phyloP scores from a whole-genome alignment of 192 early-diverging fungal genomes.

The Coemansia sp. region DNA sequence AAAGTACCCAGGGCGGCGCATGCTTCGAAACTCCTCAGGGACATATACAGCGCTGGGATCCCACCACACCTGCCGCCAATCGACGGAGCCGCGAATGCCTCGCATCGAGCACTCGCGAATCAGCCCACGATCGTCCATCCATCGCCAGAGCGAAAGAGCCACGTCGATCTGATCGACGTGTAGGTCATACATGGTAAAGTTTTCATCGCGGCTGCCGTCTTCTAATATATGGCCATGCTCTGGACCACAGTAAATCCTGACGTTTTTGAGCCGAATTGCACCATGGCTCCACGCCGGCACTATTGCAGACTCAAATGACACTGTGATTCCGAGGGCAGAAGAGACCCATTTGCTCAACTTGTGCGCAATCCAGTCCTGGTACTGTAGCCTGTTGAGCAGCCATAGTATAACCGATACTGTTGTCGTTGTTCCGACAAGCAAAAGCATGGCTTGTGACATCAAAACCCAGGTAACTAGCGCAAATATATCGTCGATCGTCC shows the following conservation, averaged over 20 bases:
- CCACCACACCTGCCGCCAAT: slow-evolving; percentile 80
- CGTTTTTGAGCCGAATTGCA: slow-evolving; percentile 82
- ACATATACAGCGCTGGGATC: slow-evolving; percentile 59
- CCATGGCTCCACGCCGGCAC: slow-evolving; percentile 91
- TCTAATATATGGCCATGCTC: slow-evolving; percentile 34
- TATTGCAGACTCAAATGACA: slow-evolving; percentile 88
- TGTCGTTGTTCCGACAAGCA: slow-evolving; percentile 86
- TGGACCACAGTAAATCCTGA: slow-evolving; percentile 56
- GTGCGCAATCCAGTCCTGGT: slow-evolving; percentile 81
- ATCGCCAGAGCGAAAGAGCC: slow-evolving; percentile 80
- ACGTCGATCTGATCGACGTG: slow-evolving; percentile 79
- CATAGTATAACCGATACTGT: slow-evolving; percentile 77
- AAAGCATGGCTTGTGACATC: slow-evolving; percentile 79
- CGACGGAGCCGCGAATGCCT: slow-evolving; percentile 84
- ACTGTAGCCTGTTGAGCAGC: slow-evolving; percentile 77
- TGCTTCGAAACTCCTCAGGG: slow-evolving; percentile 59
- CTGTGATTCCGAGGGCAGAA: slow-evolving; percentile 71
- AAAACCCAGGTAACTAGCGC: slow-evolving; percentile 88
- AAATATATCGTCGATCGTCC: slow-evolving; percentile 84
- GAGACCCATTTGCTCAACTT: slow-evolving; percentile 79
- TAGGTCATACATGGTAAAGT: slow-evolving; percentile 88
- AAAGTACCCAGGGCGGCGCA: slow-evolving; percentile 75
- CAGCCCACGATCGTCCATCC: slow-evolving; percentile 83
- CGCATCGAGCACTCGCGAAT: slow-evolving; percentile 79
- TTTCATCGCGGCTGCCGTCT: slow-evolving; percentile 56